Conservation (phyloP, 352 stramenopile species). For the Pythium monospermum region DNA sequence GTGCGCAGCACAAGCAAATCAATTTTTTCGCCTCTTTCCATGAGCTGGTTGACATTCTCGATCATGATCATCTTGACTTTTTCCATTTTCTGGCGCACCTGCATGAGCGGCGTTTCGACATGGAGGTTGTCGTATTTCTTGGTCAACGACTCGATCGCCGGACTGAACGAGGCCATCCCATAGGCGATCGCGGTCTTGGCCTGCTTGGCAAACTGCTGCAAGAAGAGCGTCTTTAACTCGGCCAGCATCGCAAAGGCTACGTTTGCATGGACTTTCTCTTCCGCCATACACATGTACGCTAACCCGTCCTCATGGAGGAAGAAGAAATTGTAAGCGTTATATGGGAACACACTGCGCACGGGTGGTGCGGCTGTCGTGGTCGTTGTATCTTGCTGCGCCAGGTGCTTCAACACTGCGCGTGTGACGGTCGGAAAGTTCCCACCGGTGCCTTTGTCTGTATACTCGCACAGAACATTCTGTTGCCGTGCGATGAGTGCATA, state of each 20-base stretch:
- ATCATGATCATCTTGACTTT: slow-evolving; percentile 98
- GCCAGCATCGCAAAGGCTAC: slow-evolving; percentile 70
- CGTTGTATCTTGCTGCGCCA: slow-evolving; percentile 45
- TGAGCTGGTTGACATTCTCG: slow-evolving; percentile 97
- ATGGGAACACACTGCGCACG: slow-evolving; percentile 62
- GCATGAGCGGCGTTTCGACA: slow-evolving; percentile 67
- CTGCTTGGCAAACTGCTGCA: slow-evolving; percentile 57
- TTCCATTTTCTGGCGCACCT: slow-evolving; percentile 96
- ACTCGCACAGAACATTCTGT: slow-evolving; percentile 75
- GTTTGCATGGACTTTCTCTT: slow-evolving; percentile 69
- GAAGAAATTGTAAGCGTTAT: slow-evolving; percentile 82
- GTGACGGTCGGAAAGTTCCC: slow-evolving; percentile 78
- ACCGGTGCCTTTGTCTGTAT: slow-evolving; percentile 50
- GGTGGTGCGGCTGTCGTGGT: neutral
- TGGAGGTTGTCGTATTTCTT: slow-evolving; percentile 86
- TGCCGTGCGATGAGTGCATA: slow-evolving; percentile 67
- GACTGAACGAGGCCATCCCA: slow-evolving; percentile 55
- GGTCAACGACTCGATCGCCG: slow-evolving; percentile 58
- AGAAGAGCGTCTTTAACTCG: slow-evolving; percentile 61
- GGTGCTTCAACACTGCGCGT: slow-evolving; percentile 64
- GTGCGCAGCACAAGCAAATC: slow-evolving; percentile 85
- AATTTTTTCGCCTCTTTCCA: slow-evolving; percentile 98
- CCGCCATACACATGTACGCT: slow-evolving; percentile 83
- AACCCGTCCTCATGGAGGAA: slow-evolving; percentile 67
- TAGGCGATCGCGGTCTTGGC: slow-evolving; percentile 67